Base-by-base conservation (phyloP, 164 flowering plant species). In the Tetrastigma voinierianum region DNA sequence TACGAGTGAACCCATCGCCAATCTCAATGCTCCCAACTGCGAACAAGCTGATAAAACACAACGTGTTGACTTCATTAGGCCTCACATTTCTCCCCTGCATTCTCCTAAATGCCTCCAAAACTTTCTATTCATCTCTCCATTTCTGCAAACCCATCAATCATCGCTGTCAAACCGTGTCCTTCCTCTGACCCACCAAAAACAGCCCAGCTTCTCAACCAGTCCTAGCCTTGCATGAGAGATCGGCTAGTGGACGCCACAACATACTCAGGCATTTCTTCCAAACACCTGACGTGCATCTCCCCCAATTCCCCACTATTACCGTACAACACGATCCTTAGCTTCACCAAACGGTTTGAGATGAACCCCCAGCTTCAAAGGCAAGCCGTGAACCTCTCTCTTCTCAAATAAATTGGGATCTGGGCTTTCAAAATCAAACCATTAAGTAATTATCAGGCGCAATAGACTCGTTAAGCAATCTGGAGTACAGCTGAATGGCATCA, bases 1-100 rank as follows among this genome's bases (percentile, higher is more conserved):
- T 81, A 83, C 1, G 73, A 72, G 49, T 79, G 82, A 43, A 79
- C 53, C 83, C 83, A 79, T 23, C 70, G 71, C 23, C 84, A 51
- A 72, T 79, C 69, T 78, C 47, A 83, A 48, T 0, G 82, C 82
- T 12, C 84, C 84, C 66, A 77, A 49, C 52, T 77, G 76, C 17
- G 83, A 75, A 72, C 84, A 78, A 56, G 84, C 83, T 61, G 82
- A 78, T 32, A 83, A 62, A n/a, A 74, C 78, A 59, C 80, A 75
- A 17, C 77, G 77, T 46, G 1, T 81, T 81, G 14, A 77, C 66
- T 57, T 71, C 80, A 74, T 81, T 82, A 18, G 84, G 83, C 46
- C 67, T 73, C 46, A 79, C 73, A 54, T 62, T 62, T 24, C 62
- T 71, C 43, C n/a, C 58, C 57, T 72, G 79, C 87, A 83, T 81